These are phyloP conservation scores for Boletus pseudo-olivaceus DNA, from an alignment of 768 basidiomycete species.

Conservation along the genomic window DNA sequence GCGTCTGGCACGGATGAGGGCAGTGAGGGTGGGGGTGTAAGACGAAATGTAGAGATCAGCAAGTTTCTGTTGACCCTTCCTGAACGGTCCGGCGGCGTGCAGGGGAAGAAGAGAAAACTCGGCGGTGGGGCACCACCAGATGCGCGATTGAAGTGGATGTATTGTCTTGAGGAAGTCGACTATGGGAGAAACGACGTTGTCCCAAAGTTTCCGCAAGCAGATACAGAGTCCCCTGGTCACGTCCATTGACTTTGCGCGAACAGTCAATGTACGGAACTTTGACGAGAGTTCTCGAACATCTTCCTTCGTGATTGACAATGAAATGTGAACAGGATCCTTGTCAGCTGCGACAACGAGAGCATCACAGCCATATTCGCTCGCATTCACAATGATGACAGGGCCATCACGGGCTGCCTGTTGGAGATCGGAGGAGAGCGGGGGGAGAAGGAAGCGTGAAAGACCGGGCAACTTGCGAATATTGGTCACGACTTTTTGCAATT, in stretches of 20 bases:
- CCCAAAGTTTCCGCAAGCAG: neutral
- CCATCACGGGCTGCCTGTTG: too few species aligned
- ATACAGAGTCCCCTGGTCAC: neutral
- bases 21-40: constrained; percentile 11
- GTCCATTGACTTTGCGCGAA: neutral
- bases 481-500: neutral
- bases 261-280: neutral
- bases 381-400: too few species aligned
- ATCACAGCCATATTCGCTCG: too few species aligned
- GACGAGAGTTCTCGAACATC: neutral
- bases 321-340: neutral
- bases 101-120: neutral
- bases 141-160: neutral
- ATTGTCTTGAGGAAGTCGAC: neutral
- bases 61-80: neutral
- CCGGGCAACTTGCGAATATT: neutral
- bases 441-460: too few species aligned
- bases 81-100: neutral
- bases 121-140: neutral
- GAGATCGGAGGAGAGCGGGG: too few species aligned
- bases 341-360: neutral
- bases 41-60: constrained; percentile 13
- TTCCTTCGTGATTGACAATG: neutral
- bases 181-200: neutral
- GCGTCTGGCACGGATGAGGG: constrained; percentile 5